phyloP scores from a whole-genome alignment of 2,329 filamentous ascomycete genomes.

The Cercospora sp. region DNA sequence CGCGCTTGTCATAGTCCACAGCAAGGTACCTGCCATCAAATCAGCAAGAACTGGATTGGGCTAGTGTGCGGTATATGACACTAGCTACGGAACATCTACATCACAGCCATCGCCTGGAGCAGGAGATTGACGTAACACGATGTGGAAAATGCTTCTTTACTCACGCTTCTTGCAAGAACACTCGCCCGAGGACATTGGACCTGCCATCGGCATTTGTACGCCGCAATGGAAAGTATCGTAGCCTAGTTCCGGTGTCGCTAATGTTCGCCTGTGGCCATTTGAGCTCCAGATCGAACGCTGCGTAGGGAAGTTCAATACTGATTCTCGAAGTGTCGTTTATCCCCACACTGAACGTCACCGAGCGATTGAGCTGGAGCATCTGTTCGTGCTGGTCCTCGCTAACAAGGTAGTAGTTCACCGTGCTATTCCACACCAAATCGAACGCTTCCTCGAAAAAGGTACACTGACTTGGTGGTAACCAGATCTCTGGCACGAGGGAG shows the following conservation, averaged over 20 bases:
- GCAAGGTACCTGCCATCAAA: neutral
- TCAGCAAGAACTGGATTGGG: too few species aligned
- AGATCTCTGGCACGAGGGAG: conserved; percentile 44
- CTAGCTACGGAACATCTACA: too few species aligned
- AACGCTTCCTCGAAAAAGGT: conserved; percentile 44
- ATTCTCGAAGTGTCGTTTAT: neutral
- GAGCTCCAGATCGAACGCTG: conserved; percentile 33
- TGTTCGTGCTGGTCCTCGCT: conserved; percentile 40
- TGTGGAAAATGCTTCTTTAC: too few species aligned
- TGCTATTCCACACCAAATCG: conserved; percentile 42
- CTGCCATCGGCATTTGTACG: conserved; percentile 18
- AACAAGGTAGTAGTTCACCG: conserved; percentile 42
- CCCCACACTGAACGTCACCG: conserved; percentile 39
- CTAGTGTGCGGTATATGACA: too few species aligned
- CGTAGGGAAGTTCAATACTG: too few species aligned
- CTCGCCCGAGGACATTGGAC: conserved; percentile 31
- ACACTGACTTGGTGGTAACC: conserved; percentile 43
- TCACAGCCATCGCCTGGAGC: too few species aligned
- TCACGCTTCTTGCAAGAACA: conserved; percentile 37
- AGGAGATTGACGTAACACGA: too few species aligned
- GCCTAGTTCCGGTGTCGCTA: conserved; percentile 43
- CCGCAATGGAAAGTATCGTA: conserved; percentile 32
- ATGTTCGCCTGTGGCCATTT: conserved; percentile 16
- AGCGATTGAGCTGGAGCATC: conserved; percentile 21
- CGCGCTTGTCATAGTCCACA: conserved; percentile 17